These are phyloP conservation scores for Magnaporthales sp. DNA, from an alignment of 2,329 filamentous ascomycete species.

Conservation along the genomic window DNA sequence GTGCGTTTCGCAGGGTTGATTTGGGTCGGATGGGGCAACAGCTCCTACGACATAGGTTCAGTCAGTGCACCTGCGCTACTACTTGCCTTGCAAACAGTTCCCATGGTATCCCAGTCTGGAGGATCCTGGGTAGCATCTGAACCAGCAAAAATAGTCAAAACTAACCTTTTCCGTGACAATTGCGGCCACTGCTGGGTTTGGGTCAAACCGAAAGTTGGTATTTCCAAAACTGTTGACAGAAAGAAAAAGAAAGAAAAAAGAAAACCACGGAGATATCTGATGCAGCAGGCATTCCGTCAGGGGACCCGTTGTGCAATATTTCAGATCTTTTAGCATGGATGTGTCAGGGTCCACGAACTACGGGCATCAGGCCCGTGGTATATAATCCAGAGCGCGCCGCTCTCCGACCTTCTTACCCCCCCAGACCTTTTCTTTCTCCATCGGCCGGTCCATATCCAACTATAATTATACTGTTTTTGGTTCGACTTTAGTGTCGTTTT, in stretches of 20 bases:
- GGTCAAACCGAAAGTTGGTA: not conserved
- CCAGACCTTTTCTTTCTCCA: not conserved
- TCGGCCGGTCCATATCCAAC: not conserved
- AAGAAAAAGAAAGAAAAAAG: not conserved
- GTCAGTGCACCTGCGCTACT: not conserved
- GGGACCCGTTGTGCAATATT: not conserved
- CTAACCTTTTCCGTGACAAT: not conserved
- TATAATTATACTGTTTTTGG: not conserved
- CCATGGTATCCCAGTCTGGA: not conserved
- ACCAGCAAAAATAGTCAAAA: not conserved
- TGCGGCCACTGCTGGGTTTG: not conserved
- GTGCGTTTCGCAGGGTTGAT: not conserved
- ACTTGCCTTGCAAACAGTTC: no score
- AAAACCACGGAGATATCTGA: not conserved
- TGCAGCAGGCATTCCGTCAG: not conserved
- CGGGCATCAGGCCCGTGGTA: not conserved
- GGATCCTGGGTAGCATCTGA: not conserved
- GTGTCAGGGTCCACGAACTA: not conserved
- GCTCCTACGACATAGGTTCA: not conserved
- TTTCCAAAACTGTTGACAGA: not conserved
- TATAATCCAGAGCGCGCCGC: not conserved
- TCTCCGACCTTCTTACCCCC: not conserved
- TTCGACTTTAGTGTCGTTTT: not conserved
- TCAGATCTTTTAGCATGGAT: not conserved
- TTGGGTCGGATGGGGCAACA: not conserved